Base-by-base conservation (phyloP, 352 stramenopile genomes). In the Chloridella minuta region DNA sequence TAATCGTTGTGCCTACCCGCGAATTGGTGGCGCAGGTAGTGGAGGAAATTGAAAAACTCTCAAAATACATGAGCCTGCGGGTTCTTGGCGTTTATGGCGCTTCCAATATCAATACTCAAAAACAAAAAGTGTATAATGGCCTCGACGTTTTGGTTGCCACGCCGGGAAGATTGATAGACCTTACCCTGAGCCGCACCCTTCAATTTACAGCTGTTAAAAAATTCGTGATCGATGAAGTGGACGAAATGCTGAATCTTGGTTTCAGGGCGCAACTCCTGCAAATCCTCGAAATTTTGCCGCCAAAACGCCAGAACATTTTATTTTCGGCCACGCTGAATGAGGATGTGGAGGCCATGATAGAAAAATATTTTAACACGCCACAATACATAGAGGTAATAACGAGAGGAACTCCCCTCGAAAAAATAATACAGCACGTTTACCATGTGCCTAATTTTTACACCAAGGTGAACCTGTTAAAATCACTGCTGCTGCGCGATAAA, bases 291-390 rank as follows among this genome's bases (percentile, higher is more conserved):
- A 98, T 97, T 91, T 92, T 99, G 86, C 87, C 87, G 16, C 49
- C 86, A 16, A 88, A 86, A 18, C 86, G 95, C 21, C 95, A 99
- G 91, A 95, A 98, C 30, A 96, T 94, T 24, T 92, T 99, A 28
- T 98, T 99, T 90, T 98, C 93, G 22, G 97, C 97, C 27, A 99
- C 97, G 80, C 98, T 99, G 95, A 96, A 96, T 40, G 90, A 97
- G 49, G 96, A 99, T 86, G 96, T 99, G 87, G 91, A 99, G 21
- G 96, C 98, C 87, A 95, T 99, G 18, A 99, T 96, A 1, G 93
- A 95, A 86, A 91, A 92, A 80, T 80, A 18, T 80, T 80, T 80
- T n/a, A n/a, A n/a, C n/a, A n/a, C n/a, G n/a, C n/a, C n/a, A n/a
- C n/a, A n/a, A n/a, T n/a, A n/a, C n/a, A n/a, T n/a, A n/a, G n/a